Evolutionary conservation across 352 stramenopile species (phyloP).

Genomic region (Globisporangium carolinianum): DNA sequence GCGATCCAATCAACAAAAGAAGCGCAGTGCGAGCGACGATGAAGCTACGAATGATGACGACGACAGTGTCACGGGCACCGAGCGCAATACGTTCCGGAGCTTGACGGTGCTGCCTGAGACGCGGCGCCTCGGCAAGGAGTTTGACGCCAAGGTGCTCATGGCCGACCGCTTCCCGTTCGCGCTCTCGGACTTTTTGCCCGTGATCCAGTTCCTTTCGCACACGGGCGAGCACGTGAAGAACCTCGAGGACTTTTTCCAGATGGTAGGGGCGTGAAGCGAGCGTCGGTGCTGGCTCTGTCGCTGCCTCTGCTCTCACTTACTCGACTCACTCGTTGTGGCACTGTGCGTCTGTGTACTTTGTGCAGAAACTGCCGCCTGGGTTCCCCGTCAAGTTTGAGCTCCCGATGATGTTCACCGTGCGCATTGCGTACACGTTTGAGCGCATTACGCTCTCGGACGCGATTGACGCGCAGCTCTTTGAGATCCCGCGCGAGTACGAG

Average conservation of each 20-base stretch:
- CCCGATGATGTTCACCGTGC: conserved; percentile 78
- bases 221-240: conserved; percentile 73
- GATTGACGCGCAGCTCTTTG: conserved; percentile 45
- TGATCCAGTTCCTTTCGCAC: conserved; percentile 74
- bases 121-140: conserved; percentile 45
- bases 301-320: no score
- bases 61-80: conserved; percentile 8
- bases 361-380: conserved; percentile 67
- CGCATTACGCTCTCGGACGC: conserved; percentile 46
- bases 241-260: conserved; percentile 77
- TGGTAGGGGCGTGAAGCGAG: conserved; percentile 29
- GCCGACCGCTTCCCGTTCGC: conserved; percentile 69
- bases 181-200: conserved; percentile 56
- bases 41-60: conserved; percentile 4
- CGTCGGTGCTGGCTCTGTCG: background rate
- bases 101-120: conserved; percentile 48
- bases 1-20: conserved; percentile 25
- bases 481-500: conserved; percentile 42
- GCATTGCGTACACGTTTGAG: conserved; percentile 78
- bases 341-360: conserved; percentile 1
- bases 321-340: background rate
- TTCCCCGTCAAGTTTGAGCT: conserved; percentile 81
- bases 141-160: conserved; percentile 79
- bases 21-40: conserved; percentile 8
- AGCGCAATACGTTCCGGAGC: conserved; percentile 55